These are phyloP conservation scores for Raphanus sativus DNA, from an alignment of 345 rosid species.

Conservation along the genomic window DNA sequence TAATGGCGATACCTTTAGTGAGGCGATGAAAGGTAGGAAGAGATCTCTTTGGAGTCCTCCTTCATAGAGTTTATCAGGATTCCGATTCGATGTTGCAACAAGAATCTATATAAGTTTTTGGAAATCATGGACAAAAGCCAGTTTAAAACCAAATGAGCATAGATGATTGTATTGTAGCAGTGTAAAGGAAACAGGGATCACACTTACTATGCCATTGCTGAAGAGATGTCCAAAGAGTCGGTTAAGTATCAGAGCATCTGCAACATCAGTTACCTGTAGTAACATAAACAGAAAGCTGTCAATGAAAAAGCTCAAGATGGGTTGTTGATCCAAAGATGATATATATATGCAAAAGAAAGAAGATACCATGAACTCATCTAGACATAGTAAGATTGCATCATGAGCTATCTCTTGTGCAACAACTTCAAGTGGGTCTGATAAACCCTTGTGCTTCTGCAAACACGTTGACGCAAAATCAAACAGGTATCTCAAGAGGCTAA, in stretches of 20 bases:
- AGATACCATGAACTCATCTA: constrained; percentile 95
- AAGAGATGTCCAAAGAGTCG: constrained; percentile 81
- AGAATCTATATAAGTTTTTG: constrained; percentile 60
- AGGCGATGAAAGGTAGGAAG: constrained; percentile 82
- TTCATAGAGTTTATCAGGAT: constrained; percentile 98
- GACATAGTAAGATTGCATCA: constrained; percentile 80
- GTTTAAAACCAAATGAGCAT: not conserved
- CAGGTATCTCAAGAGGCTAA: not conserved
- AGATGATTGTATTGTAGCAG: not conserved
- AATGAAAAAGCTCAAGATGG: constrained; percentile 16
- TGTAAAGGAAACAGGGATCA: not conserved
- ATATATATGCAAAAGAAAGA: not conserved
- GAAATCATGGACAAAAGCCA: not conserved
- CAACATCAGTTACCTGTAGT: constrained; percentile 87
- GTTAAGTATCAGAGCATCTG: constrained; percentile 93
- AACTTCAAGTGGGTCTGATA: constrained; percentile 96
- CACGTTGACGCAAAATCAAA: constrained; percentile 10
- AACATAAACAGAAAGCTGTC: constrained; percentile 10
- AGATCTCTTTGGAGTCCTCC: constrained; percentile 98
- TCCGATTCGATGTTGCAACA: constrained; percentile 93
- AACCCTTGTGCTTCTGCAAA: constrained; percentile 88
- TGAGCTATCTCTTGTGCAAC: constrained; percentile 95
- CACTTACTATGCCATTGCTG: constrained; percentile 85
- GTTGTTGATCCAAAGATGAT: constrained; percentile 6
- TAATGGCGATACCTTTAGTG: constrained; percentile 60